Base-by-base conservation (phyloP, 1,139 yeast species). In the Candida sanyaensis region DNA sequence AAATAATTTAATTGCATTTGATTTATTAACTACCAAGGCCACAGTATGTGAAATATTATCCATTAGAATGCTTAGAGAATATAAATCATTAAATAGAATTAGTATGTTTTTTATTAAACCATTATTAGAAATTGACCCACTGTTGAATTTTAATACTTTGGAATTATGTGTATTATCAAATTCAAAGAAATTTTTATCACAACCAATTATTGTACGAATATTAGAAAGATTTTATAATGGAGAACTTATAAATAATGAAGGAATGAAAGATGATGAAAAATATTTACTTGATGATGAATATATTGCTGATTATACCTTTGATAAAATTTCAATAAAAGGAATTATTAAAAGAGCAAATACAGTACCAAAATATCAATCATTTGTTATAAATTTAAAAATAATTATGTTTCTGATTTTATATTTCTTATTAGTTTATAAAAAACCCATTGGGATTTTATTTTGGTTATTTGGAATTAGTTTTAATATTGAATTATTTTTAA, bases 211-310 rank as follows among this genome's bases (percentile, higher is more conserved):
- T 4, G 71, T 77, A 2, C 71, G 75, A 33, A 76, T 80, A 2
- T 60, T 82, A 45, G 77, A 78, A 44, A 72, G 78, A 46, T 75
- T 83, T 42, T 81, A 84, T 72, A 75, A 77, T 52, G 87, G 87
- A 2, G 80, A 67, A 42, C 59, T 74, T 31, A 64, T 72, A 8
- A 48, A 69, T 30, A 62, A 60, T 33, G 53, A 52, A 17, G 44
- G 41, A 21, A 23, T 36, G 6, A n/a, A 58, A 61, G 60, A 68
- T 39, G 74, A 73, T 47, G 64, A 65, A 39, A 53, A 58, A 29
- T 46, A 58, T 11, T 48, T 62, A n/a, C 49, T 64, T 54, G 60
- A 30, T n/a, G 28, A 59, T 63, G 53, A 67, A 2, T 57, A 67
- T 39, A 58, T 79, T 10, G 62, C 66, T 24, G 74, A 80, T 44